Evolutionary conservation across 2,329 filamentous ascomycete species (phyloP).

Genomic region (Elsinoe fawcettii): DNA sequence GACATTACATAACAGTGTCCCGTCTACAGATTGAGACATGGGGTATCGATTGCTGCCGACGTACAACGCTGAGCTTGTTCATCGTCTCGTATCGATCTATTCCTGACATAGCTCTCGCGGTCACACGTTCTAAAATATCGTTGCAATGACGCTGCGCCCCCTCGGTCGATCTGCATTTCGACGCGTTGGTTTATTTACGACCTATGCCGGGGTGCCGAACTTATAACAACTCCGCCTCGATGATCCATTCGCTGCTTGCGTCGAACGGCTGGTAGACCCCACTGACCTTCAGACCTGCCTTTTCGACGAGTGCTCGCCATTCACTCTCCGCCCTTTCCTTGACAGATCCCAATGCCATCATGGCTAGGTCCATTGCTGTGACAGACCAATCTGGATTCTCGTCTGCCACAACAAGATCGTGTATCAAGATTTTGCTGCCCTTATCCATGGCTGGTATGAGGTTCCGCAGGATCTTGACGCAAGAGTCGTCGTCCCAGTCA

Average conservation of each 20-base stretch:
- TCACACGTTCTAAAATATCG: background rate
- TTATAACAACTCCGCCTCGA: slow-evolving; percentile 2
- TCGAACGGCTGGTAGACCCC: slow-evolving; percentile 1
- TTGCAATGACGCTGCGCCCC: background rate
- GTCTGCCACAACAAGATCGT: slow-evolving; percentile 23
- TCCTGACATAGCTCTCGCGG: background rate
- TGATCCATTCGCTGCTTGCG: slow-evolving; percentile 12
- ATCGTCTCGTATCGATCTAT: background rate
- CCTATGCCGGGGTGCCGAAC: background rate
- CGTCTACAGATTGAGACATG: background rate
- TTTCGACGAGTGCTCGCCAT: background rate
- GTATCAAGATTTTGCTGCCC: slow-evolving; percentile 23
- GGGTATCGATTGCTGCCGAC: background rate
- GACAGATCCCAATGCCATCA: slow-evolving; percentile 12
- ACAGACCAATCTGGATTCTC: background rate
- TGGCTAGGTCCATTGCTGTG: slow-evolving; percentile 9
- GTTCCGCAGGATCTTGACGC: slow-evolving; percentile 19
- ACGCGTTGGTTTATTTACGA: slow-evolving; percentile 5
- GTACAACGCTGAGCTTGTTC: background rate
- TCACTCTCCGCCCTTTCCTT: slow-evolving; percentile 12
- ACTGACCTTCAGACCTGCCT: slow-evolving; percentile 8
- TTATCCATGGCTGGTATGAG: slow-evolving; percentile 22
- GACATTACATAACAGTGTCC: background rate
- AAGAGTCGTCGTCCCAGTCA: slow-evolving; percentile 22
- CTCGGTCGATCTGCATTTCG: background rate